Conservation (phyloP, 192 early-diverging fungal species). For the Mortierella hygrophila region DNA sequence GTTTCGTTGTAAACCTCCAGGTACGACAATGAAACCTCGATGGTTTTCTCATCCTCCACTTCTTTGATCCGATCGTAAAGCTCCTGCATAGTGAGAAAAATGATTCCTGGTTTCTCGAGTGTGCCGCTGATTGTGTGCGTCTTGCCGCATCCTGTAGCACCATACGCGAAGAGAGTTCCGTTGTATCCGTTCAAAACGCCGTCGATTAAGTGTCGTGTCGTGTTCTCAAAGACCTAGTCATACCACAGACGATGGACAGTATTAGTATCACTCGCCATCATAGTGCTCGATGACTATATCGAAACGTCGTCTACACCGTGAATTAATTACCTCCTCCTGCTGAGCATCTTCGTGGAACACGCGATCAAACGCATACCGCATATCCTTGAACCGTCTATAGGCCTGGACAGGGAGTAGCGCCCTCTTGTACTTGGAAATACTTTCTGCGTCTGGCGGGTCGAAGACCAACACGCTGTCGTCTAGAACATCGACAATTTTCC, state of each 20-base stretch:
- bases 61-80: constrained; percentile 85
- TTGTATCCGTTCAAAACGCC: constrained; percentile 85
- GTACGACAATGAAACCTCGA: constrained; percentile 80
- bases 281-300: background rate
- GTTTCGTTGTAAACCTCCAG: constrained; percentile 98
- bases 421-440: constrained; percentile 53
- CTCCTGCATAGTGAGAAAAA: constrained; percentile 92
- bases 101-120: constrained; percentile 80
- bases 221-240: constrained; percentile 70
- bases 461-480: constrained; percentile 81
- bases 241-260: background rate
- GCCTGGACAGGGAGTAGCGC: constrained; percentile 65
- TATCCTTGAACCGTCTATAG: constrained; percentile 75
- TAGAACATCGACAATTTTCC: constrained; percentile 71
- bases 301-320: background rate
- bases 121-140: constrained; percentile 82
- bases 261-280: background rate
- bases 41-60: constrained; percentile 80
- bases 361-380: constrained; percentile 82
- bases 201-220: constrained; percentile 75
- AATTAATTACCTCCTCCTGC: constrained; percentile 77
- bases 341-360: constrained; percentile 79
- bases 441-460: constrained; percentile 74
- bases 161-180: constrained; percentile 93
- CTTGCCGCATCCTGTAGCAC: constrained; percentile 88